Evolutionary conservation across 2,329 filamentous ascomycete genomes (phyloP).

Genomic region (Colletotrichum siamense): DNA sequence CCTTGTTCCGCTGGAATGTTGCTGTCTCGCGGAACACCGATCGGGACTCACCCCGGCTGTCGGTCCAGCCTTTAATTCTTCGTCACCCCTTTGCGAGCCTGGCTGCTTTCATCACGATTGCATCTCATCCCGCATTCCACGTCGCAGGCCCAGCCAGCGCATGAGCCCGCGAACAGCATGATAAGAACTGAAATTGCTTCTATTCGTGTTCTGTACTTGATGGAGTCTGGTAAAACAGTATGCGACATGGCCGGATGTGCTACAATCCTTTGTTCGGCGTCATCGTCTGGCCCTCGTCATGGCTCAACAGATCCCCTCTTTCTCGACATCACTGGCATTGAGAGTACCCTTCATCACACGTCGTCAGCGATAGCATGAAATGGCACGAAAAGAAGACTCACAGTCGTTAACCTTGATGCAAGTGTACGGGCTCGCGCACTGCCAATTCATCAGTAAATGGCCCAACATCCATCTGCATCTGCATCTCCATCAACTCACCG

Average conservation of each 20-base stretch:
- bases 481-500: neutral
- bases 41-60: neutral
- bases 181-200: neutral
- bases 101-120: neutral
- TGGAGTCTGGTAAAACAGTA: neutral
- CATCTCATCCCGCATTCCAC: neutral
- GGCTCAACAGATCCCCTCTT: neutral
- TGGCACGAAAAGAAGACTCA: neutral
- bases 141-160: neutral
- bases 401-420: conserved; percentile 14
- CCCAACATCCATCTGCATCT: neutral
- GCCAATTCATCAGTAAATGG: neutral
- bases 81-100: neutral
- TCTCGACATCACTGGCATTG: neutral
- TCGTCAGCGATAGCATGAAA: neutral
- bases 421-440: conserved; percentile 9
- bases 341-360: conserved; percentile 1
- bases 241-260: neutral
- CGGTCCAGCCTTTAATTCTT: neutral
- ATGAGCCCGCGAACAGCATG: neutral
- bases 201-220: neutral
- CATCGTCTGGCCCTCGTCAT: neutral
- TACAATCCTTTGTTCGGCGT: neutral
- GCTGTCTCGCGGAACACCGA: neutral
- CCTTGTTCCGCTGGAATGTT: conserved; percentile 11